Base-by-base conservation (phyloP, 176 grass and related monocot species). In the Aegilops longissima region DNA sequence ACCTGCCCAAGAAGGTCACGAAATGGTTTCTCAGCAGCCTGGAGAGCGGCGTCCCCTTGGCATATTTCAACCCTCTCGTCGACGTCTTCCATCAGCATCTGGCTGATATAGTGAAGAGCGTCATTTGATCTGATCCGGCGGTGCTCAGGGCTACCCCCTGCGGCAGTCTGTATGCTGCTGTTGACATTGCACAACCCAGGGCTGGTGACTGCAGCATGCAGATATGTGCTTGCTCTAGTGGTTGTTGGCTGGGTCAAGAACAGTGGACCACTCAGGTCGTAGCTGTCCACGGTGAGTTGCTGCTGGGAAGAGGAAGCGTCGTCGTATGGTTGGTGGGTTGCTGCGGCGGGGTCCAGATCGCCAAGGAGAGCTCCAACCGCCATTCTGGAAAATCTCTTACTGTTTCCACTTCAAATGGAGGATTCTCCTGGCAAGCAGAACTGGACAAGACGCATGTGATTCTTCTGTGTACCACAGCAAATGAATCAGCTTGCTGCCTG, bases 21-120 rank as follows among this genome's bases (percentile, higher is more conserved):
- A 61, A 92, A 92, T 24, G 47, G 18, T 42, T 89, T 89, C 73
- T 92, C 91, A 3, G 75, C 82, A 21, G 75, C 80, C 27, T 80
- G 87, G 71, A 92, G 71, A 8, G 87, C 68, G 0, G 54, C 47
- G 6, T 36, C 35, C 45, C 72, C 84, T 75, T 87, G 63, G 71
- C 72, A 23, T 4, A 5, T 17, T 68, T 29, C 12, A 18, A 51
- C 62, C 42, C 73, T 86, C 42, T 84, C 87, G 51, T 92, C 73
- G 3, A 64, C 29, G 71, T 90, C 87, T 25, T 90, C 80, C 70
- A 90, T 81, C 45, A 90, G 79, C 66, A 87, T 85, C 59, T 67
- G 39, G 67, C 61, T 93, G 66, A 90, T 85, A 84, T 90, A 70
- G 61, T 72, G 49, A 74, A 90, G 68, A 36, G 51, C 18, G 20